Evolutionary conservation across 345 rosid genomes (phyloP), one percentile per base, ranked within the genome.

Genomic region (Clausena lansium): DNA sequence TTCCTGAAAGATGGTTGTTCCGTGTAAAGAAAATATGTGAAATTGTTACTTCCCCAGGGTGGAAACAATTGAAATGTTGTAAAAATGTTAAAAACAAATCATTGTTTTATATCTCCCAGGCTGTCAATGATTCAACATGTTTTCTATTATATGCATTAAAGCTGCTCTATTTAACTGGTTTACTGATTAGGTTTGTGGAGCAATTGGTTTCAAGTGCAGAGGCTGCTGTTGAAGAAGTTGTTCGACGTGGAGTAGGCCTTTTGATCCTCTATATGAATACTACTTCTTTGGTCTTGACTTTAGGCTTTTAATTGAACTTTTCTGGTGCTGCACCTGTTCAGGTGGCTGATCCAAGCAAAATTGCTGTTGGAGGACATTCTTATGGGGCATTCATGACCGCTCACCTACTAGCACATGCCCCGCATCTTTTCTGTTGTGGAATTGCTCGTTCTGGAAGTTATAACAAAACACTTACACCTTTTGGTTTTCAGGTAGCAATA

Each of bases 301-400:
- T 62, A 63, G 50, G 75, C 17, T 65, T 39, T 68, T 87, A 45
- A 22, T 30, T 45, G 50, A 67, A 70, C 45, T 61, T 78, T 77
- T 79, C 30, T 80, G 60, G 54, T 81, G 69, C 47, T 74, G 76
- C 70, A 41, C 27, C 57, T 83, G 62, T 69, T 71, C 78, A 96
- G 98, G 98, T 96, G 83, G 99, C 94, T 75, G 89, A 94, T 80
- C 95, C 94, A 71, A 87, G 81, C 76, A 96, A 86, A 90, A 92
- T 96, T 75, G 93, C 99, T 71, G 88, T 96, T 81, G 99, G 99
- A 36, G 99, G 99, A 73, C 99, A 96, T 85, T 94, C 98, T 1
- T 96, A 96, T 81, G 99, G 99, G 76, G 99, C 99, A 81, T 96
- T 96, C 84, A 94, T 96, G 99, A 85, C 98, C n/a, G 98, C 98